phyloP scores from a whole-genome alignment of 2,329 filamentous ascomycete genomes.

The Fusarium marasasianum region DNA sequence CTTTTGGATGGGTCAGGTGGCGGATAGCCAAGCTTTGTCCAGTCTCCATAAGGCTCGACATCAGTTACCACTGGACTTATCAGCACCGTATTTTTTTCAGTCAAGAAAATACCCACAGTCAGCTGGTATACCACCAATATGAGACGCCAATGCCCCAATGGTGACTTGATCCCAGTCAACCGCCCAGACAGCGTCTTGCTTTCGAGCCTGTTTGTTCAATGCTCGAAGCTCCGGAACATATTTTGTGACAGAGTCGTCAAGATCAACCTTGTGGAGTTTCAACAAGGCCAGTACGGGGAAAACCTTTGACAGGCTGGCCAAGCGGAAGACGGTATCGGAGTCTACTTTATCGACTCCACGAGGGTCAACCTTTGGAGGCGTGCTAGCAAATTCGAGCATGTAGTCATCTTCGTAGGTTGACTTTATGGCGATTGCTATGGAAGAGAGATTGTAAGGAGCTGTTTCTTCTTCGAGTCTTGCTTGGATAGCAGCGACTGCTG shows the following conservation, averaged over 20 bases:
- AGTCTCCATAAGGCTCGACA: conserved; percentile 16
- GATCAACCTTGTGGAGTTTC: neutral
- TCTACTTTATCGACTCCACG: conserved; percentile 6
- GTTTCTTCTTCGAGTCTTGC: neutral
- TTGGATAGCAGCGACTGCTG: neutral
- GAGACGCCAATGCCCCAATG: conserved; percentile 2
- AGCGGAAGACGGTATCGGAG: conserved; percentile 9
- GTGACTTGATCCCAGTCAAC: conserved; percentile 20
- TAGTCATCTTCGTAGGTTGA: conserved; percentile 9
- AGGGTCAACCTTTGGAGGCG: conserved; percentile 3
- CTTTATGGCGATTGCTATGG: conserved; percentile 3
- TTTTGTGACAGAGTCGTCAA: conserved; percentile 13
- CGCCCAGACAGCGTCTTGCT: conserved; percentile 8
- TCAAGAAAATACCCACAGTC: neutral
- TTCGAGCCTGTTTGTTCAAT: conserved; percentile 1
- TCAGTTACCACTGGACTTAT: neutral
- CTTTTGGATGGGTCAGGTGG: neutral
- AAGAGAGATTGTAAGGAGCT: neutral
- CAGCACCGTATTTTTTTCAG: fast-evolving
- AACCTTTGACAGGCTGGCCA: conserved; percentile 14
- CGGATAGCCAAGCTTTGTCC: conserved; percentile 5
- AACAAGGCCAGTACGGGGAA: conserved; percentile 11
- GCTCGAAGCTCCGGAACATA: conserved; percentile 11
- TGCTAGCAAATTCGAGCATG: conserved; percentile 13
- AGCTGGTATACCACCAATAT: neutral